Evolutionary conservation across 805 yeast genomes (phyloP).

Genomic region (Lachancea sp.): DNA sequence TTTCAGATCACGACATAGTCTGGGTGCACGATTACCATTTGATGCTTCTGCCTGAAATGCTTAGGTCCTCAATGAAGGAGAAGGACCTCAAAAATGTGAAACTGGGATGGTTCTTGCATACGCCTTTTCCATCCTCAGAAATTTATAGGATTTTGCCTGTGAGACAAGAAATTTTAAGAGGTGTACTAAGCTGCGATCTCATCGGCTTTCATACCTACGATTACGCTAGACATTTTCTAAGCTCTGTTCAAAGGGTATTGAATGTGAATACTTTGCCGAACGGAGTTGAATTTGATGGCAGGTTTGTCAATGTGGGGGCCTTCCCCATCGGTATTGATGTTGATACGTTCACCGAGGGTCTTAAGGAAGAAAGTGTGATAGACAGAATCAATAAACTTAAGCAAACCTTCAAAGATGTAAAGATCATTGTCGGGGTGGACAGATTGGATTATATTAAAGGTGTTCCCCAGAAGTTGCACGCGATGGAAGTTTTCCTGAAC

Average conservation of each 20-base stretch:
- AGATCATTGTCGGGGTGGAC: conserved; percentile 94
- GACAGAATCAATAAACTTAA: conserved; percentile 58
- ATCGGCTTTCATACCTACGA: conserved; percentile 99
- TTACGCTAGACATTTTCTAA: conserved; percentile 91
- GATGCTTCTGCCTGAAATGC: conserved; percentile 78
- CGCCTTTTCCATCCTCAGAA: conserved; percentile 97
- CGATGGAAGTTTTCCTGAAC: conserved; percentile 83
- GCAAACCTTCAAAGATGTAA: conserved; percentile 64
- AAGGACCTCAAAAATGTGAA: conserved; percentile 49
- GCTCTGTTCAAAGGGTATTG: conserved; percentile 79
- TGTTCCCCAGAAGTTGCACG: conserved; percentile 94
- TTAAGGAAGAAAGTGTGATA: conserved; percentile 55
- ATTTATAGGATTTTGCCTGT: conserved; percentile 95
- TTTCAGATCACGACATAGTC: conserved; percentile 76
- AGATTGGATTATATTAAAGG: conserved; percentile 96
- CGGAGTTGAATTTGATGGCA: conserved; percentile 72
- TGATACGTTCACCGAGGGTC: conserved; percentile 78
- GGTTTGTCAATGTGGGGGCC: conserved; percentile 84
- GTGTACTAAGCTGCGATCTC: conserved; percentile 88
- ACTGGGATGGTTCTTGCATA: conserved; percentile 90
- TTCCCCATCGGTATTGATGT: conserved; percentile 99
- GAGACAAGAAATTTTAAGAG: conserved; percentile 81
- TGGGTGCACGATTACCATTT: conserved; percentile 98
- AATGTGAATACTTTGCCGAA: conserved; percentile 82
- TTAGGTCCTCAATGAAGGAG: conserved; percentile 52